A percentile compares a stretch with the other conserved stretches of the same genome.
phyloP scores from a whole-genome alignment of 331 rosid species.

The Cydonia oblonga region DNA sequence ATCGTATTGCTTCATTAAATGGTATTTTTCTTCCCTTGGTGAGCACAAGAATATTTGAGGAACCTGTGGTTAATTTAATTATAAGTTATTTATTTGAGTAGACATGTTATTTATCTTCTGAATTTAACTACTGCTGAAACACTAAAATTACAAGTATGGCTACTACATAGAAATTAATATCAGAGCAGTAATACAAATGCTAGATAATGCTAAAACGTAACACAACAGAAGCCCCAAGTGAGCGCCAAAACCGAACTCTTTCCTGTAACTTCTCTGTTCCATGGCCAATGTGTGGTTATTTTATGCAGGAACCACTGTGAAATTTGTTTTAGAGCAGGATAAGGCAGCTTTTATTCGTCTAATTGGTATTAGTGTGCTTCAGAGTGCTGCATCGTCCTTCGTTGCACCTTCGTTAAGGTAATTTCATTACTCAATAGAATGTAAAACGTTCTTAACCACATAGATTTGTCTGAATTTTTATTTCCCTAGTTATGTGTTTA shows the following conservation, averaged over 20 bases:
- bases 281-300: slow-evolving; percentile 1
- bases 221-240: not conserved
- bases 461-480: not conserved
- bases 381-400: slow-evolving; percentile 88
- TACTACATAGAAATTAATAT: not conserved
- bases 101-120: not conserved
- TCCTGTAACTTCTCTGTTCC: not conserved
- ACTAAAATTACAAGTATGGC: not conserved
- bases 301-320: slow-evolving; percentile 90
- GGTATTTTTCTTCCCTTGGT: slow-evolving; percentile 39
- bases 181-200: not conserved
- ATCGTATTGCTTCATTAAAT: slow-evolving; percentile 94
- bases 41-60: slow-evolving; percentile 1
- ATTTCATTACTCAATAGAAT: not conserved
- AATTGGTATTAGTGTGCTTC: slow-evolving; percentile 84
- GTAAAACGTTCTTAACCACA: not conserved
- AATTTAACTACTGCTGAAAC: slow-evolving; percentile 9
- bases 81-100: not conserved
- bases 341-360: slow-evolving; percentile 75
- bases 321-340: slow-evolving; percentile 94
- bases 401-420: slow-evolving; percentile 97
- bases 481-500: not conserved
- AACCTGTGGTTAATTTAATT: slow-evolving; percentile 9
- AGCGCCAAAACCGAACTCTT: not conserved
- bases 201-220: not conserved